Conservation (phyloP, 352 stramenopile genomes). For the Phytophthora niederhauseri region DNA sequence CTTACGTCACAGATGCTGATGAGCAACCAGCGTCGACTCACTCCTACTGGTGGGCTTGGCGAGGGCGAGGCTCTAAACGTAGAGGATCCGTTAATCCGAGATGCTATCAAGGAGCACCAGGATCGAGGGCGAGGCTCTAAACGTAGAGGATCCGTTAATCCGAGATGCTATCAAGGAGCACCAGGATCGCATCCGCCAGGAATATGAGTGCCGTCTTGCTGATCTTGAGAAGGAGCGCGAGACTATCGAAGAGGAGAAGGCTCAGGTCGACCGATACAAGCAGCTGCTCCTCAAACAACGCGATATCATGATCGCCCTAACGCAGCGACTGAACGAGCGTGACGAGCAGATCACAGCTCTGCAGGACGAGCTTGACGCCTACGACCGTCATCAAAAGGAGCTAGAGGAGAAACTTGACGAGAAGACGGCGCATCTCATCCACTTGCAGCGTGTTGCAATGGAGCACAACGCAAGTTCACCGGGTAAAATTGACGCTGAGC, state of each 20-base stretch:
- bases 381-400: conserved; percentile 92
- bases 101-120: conserved; percentile 90
- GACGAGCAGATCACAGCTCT: conserved; percentile 96
- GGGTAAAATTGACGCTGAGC: conserved; percentile 59
- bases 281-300: conserved; percentile 96
- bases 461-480: conserved; percentile 83
- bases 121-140: conserved; percentile 58
- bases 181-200: conserved; percentile 89
- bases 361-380: conserved; percentile 95
- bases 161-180: conserved; percentile 89
- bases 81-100: conserved; percentile 81
- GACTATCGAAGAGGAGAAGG: conserved; percentile 95
- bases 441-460: conserved; percentile 92
- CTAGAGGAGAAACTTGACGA: conserved; percentile 95
- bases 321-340: conserved; percentile 94
- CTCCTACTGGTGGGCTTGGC: conserved; percentile 20
- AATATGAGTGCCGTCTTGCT: conserved; percentile 92
- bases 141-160: conserved; percentile 81
- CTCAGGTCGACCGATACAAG: conserved; percentile 96
- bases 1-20: conserved; percentile 95
- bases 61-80: conserved; percentile 48
- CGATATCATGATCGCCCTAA: conserved; percentile 97
- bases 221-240: conserved; percentile 95
- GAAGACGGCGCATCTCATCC: conserved; percentile 94
- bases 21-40: conserved; percentile 59